These are phyloP conservation scores for Capsicum rhomboideum DNA, from an alignment of 257 asterid genomes.

Conservation along the genomic window DNA sequence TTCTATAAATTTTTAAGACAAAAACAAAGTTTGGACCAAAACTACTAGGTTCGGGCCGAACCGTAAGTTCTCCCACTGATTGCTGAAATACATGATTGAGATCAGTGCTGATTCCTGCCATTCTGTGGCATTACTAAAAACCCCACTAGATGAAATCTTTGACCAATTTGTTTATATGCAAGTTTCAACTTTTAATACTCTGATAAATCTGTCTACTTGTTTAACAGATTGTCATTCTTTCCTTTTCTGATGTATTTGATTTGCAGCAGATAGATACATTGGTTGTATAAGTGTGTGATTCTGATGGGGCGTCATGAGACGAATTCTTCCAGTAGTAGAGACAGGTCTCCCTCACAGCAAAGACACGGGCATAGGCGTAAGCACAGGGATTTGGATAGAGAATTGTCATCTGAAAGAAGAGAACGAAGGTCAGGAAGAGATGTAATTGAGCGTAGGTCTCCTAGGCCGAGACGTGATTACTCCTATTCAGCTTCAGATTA, in stretches of 20 bases:
- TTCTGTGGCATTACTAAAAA: not conserved
- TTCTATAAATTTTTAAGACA: not conserved
- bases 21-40: not conserved
- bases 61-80: not conserved
- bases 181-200: not conserved
- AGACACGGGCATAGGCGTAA: not conserved
- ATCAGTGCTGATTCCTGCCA: not conserved
- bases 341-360: not conserved
- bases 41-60: not conserved
- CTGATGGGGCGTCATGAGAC: not conserved
- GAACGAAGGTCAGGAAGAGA: conserved; percentile 1
- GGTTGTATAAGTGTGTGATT: not conserved
- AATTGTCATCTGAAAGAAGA: not conserved
- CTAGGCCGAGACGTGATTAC: not conserved
- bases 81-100: not conserved
- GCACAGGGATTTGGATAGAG: not conserved
- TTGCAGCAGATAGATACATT: not conserved
- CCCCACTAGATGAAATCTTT: not conserved
- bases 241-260: not conserved
- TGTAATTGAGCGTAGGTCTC: not conserved
- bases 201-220: not conserved
- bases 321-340: not conserved
- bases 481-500: not conserved
- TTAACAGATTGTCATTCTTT: not conserved
- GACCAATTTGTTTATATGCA: not conserved